Conservation (phyloP, 345 rosid species). For the Populus deltoides region DNA sequence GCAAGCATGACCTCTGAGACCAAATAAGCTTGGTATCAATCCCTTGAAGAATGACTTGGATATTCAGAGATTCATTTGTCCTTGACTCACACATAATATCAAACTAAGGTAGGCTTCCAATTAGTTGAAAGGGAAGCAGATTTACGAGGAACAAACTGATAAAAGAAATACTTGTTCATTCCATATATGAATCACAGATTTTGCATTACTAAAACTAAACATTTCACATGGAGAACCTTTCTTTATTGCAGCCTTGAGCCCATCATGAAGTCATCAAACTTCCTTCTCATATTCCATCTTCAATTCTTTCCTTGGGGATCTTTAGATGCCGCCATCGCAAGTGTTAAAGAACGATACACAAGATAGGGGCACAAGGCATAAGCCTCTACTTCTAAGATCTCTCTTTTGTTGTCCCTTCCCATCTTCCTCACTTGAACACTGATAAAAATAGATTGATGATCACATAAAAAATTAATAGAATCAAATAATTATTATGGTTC, state of each 20-base stretch:
- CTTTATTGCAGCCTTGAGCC: neutral
- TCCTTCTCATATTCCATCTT: neutral
- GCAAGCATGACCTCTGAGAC: neutral
- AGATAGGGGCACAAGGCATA: constrained; percentile 37
- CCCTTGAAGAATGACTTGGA: neutral
- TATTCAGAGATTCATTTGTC: neutral
- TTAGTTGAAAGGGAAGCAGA: neutral
- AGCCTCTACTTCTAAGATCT: constrained; percentile 36
- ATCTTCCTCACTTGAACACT: constrained; percentile 9
- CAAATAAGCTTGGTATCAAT: neutral
- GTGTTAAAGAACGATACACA: constrained; percentile 22
- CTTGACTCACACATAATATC: neutral
- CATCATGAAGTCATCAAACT: neutral
- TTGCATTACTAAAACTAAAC: neutral
- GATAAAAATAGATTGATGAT: neutral
- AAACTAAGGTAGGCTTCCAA: neutral
- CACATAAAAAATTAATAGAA: neutral
- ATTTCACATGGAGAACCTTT: neutral
- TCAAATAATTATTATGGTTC: neutral
- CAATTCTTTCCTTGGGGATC: neutral
- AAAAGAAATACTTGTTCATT: neutral
- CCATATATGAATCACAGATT: neutral
- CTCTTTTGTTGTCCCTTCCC: constrained; percentile 15
- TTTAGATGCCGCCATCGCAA: neutral
- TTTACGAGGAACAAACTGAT: neutral